Conservation (phyloP, 257 asterid genomes). For the Solanum bulbocastanum region DNA sequence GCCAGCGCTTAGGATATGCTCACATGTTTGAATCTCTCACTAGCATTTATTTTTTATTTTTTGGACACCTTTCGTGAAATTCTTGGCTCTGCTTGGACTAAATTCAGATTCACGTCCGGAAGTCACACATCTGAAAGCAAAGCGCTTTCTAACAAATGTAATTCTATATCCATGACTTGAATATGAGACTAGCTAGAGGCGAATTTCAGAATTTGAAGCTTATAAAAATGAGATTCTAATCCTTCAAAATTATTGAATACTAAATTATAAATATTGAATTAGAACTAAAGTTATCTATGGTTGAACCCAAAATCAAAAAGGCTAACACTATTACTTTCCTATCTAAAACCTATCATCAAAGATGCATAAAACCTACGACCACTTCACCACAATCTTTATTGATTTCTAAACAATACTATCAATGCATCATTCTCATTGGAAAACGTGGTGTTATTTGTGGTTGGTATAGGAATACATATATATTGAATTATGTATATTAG, state of each 20-base stretch:
- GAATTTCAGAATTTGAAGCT: not conserved
- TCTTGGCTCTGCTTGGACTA: rapidly evolving
- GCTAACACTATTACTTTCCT: too few species aligned
- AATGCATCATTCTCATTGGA: not conserved
- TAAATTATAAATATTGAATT: not conserved
- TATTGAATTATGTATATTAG: not conserved
- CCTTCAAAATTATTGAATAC: not conserved
- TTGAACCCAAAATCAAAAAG: rapidly evolving
- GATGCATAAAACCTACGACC: rapidly evolving
- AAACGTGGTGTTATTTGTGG: not conserved
- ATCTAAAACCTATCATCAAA: not conserved
- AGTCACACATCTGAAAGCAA: not conserved
- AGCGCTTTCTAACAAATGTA: not conserved
- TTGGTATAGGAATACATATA: not conserved
- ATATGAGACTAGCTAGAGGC: not conserved
- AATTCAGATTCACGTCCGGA: not conserved
- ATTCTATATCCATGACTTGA: not conserved
- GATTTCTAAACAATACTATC: not conserved
- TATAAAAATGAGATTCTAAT: not conserved
- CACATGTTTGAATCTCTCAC: too few species aligned
- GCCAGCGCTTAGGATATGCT: too few species aligned
- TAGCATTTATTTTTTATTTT: too few species aligned
- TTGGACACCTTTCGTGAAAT: not conserved
- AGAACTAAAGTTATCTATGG: not conserved
- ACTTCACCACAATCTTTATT: not conserved